Evolutionary conservation across 2,329 filamentous ascomycete genomes (phyloP), one percentile per base, ranked within the genome.

Genomic region (Ceratocystis eucalypticola): DNA sequence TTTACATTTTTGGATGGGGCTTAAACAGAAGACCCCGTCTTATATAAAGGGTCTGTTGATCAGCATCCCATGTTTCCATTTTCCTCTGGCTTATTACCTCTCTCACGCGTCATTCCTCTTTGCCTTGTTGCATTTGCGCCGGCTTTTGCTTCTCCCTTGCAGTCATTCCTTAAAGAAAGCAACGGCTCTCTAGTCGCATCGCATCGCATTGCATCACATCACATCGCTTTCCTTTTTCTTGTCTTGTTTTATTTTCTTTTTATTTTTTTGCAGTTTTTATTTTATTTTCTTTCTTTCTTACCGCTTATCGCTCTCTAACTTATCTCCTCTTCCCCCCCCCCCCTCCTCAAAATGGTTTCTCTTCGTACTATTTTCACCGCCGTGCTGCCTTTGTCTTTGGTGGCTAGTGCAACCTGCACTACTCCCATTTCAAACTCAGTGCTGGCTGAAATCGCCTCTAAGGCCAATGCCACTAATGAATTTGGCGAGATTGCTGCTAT

Each of bases 401-500:
- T 30, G 1, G 59, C 63, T n/a, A 59, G 63, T 48, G 65, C 66
- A 10, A 8, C 46, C 17, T 68, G 66, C 63, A 63, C 55, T 44
- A 22, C 63, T 25, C 57, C 63, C 25, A 25, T 68, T 28, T 65
- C 63, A 7, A 68, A 62, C 50, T 17, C 63, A n/a, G 37, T 59
- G 7, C 25, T 65, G 5, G 48, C 63, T 12, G 45, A 41, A 7
- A 61, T 65, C 37, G 66, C 66, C 5, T 45, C 63, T 12, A 62
- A 48, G 22, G 57, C 62, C 25, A 65, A 67, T 20, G 55, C 66
- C 12, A 65, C 53, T n/a, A 17, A 59, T n/a, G 44, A 68, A 46
- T 71, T 63, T 61, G 68, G 66, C 41, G 69, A 72, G 55, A 61
- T 65, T 7, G 68, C 72, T 7, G 66, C 69, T 20, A 70, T 71